Base-by-base conservation (phyloP, 768 basidiomycete species). In the Panaeolus cyanescens region DNA sequence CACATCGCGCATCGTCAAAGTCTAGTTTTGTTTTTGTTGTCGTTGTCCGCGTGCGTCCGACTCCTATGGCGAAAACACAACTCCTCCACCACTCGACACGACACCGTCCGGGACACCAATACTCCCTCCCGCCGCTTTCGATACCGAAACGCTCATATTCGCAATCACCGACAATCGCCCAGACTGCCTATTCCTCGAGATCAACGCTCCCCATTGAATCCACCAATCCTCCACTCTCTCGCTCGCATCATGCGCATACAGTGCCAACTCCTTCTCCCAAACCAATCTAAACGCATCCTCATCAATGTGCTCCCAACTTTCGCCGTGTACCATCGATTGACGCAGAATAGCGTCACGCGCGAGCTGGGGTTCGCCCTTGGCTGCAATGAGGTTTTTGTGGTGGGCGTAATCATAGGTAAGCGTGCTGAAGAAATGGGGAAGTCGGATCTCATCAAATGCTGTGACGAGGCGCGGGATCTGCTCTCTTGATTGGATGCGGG, bases 141-240 rank as follows among this genome's bases (percentile, higher is more conserved):
- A 50, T 13, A 50, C 45, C 10, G 45, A 50, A 8, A 50, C 45
- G 45, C 45, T 50, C 45, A 50, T 50, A 50, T 50, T 50, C 25
- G 45, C 45, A 30, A 50, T 50, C 2, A 50, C 45, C 22, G 45
- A 50, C 10, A 50, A 28, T 28, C 45, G 25, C 45, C 45, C 45
- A 8, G 25, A 28, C 45, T 50, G 45, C 25, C 45, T 28, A 50
- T 50, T 50, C 45, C 45, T 5, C 25, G 45, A 50, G 13, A 50
- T 50, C 45, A 50, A 28, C 4, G 45, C 45, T 15, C 77, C 79
- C 75, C 77, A 81, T 63, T 80, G 83, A 10, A 81, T 77, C 86
- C 85, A 89, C 86, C 86, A 89, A 66, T 87, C 85, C 50, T 85
- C 86, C 20, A 83, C 87, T 40, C 79, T 74, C 54, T 89, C 86